These are phyloP conservation scores for Apophysomyces elegans DNA, from an alignment of 371 early-diverging fungal genomes.

Conservation along the genomic window DNA sequence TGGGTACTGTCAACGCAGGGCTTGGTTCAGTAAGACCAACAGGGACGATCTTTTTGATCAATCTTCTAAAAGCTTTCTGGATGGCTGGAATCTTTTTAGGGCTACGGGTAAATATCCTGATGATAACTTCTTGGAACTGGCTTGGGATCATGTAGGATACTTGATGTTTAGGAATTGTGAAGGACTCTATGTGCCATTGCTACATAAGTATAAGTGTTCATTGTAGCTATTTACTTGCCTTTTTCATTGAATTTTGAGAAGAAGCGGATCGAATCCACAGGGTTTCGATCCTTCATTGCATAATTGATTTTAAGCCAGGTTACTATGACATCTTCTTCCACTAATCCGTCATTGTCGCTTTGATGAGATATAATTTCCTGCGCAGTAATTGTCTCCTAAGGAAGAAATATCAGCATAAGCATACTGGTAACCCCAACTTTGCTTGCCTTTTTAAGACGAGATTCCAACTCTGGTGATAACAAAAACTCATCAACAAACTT, in stretches of 20 bases:
- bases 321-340: constrained; percentile 74
- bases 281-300: constrained; percentile 84
- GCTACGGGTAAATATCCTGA: constrained; percentile 71
- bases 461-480: constrained; percentile 64
- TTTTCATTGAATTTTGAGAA: constrained; percentile 70
- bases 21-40: constrained; percentile 17
- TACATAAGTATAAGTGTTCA: neutral
- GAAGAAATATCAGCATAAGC: constrained; percentile 2
- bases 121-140: constrained; percentile 70
- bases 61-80: constrained; percentile 59
- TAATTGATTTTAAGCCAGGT: constrained; percentile 76
- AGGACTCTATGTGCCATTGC: constrained; percentile 44
- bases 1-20: constrained; percentile 24
- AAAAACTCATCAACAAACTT: constrained; percentile 87
- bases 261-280: constrained; percentile 84
- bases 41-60: constrained; percentile 21
- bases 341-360: constrained; percentile 55
- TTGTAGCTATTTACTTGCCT: constrained; percentile 29
- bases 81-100: constrained; percentile 60
- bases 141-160: constrained; percentile 77
- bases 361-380: constrained; percentile 64
- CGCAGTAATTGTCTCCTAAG: constrained; percentile 52
- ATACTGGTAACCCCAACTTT: neutral
- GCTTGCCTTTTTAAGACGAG: constrained; percentile 47
- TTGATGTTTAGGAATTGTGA: constrained; percentile 69